phyloP scores from a whole-genome alignment of 2,329 filamentous ascomycete genomes.

The Phaeosphaeriaceae sp. region DNA sequence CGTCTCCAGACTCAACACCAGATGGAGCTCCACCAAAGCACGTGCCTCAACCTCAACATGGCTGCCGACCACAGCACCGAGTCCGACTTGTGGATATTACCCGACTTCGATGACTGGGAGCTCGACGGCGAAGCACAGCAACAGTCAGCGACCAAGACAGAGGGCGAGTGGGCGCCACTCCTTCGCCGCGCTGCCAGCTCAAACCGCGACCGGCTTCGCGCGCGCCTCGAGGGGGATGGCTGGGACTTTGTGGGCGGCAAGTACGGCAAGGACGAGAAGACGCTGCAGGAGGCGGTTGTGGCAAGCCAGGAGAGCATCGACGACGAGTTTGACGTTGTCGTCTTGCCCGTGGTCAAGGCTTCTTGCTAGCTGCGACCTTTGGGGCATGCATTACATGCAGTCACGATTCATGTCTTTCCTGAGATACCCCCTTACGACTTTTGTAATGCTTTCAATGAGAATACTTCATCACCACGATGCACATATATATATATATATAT shows the following conservation, averaged over 20 bases:
- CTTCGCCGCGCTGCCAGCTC: slow-evolving; percentile 36
- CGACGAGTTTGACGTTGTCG: slow-evolving; percentile 46
- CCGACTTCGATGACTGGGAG: slow-evolving; percentile 43
- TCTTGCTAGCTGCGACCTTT: slow-evolving; percentile 11
- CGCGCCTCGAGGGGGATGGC: slow-evolving; percentile 41
- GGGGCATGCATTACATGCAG: not conserved
- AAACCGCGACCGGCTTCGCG: slow-evolving; percentile 39
- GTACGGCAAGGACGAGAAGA: slow-evolving; percentile 33
- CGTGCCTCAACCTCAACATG: slow-evolving; percentile 29
- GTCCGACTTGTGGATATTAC: slow-evolving; percentile 41
- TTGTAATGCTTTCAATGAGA: not conserved
- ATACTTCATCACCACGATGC: not conserved
- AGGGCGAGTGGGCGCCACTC: slow-evolving; percentile 23
- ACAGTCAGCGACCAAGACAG: slow-evolving; percentile 4
- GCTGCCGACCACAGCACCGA: slow-evolving; percentile 19
- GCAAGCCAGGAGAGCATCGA: slow-evolving; percentile 39
- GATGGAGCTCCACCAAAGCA: slow-evolving; percentile 31
- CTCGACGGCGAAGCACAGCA: slow-evolving; percentile 14
- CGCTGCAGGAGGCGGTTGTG: slow-evolving; percentile 16
- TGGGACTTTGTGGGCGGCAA: slow-evolving; percentile 44
- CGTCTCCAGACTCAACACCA: slow-evolving; percentile 8
- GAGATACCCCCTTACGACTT: not conserved
- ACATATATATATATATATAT: too few species aligned
- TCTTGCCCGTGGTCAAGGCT: slow-evolving; percentile 24
- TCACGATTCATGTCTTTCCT: not conserved